Percentiles rank a stretch among this genome's conserved stretches.
These are phyloP conservation scores for Musa schizocarpa DNA, from an alignment of 176 grass and related monocot species.

Conservation along the genomic window DNA sequence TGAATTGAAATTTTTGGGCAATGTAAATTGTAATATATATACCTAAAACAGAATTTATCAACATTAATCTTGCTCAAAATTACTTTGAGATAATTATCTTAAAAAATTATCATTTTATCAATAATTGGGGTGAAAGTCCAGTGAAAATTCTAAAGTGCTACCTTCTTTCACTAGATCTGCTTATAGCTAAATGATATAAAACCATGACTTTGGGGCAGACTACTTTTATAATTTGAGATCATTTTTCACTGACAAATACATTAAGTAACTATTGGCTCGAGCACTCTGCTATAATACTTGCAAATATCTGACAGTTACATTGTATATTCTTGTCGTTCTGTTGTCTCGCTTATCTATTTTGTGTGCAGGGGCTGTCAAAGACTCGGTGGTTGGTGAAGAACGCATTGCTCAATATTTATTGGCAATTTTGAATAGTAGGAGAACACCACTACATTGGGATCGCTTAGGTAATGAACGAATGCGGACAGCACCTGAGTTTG, in stretches of 20 bases:
- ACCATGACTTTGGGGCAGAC: too few relatives aligned
- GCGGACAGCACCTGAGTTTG: conserved; percentile 22
- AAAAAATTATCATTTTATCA: not conserved
- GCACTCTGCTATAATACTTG: not conserved
- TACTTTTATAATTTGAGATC: not conserved
- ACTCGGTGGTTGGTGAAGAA: conserved; percentile 89
- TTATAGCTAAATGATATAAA: not conserved
- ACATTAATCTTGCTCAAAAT: not conserved
- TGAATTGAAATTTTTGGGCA: not conserved
- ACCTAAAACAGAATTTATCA: not conserved
- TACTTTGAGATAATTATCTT: not conserved
- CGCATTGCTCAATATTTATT: conserved; percentile 80
- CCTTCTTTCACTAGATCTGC: not conserved
- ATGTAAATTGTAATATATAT: not conserved
- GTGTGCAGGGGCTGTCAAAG: conserved; percentile 76
- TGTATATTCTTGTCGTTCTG: not conserved
- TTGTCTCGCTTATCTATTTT: not conserved
- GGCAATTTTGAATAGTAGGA: conserved; percentile 78
- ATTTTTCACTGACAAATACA: not conserved
- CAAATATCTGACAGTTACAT: not conserved
- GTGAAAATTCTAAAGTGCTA: not conserved
- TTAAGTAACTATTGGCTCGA: not conserved
- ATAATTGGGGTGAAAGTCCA: not conserved
- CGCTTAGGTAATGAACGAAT: conserved; percentile 32
- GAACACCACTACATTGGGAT: conserved; percentile 88